These are phyloP conservation scores for Metarhizium rileyi DNA, from an alignment of 2,329 filamentous ascomycete genomes.

Conservation along the genomic window DNA sequence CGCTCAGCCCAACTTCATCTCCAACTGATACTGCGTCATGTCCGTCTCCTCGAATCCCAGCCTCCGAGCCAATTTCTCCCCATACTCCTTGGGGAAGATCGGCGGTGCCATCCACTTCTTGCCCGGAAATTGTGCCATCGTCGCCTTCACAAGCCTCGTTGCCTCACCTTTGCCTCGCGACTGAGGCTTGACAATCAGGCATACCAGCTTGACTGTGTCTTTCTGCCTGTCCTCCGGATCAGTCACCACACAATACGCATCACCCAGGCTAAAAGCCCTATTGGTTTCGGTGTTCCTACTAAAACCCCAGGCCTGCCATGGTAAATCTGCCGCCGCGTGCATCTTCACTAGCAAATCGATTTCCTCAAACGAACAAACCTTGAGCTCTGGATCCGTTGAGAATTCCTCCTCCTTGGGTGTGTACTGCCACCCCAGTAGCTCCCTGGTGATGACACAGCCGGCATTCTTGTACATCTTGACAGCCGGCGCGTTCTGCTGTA, in stretches of 20 bases:
- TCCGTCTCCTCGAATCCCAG: not conserved
- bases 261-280: conserved; percentile 9
- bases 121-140: conserved; percentile 11
- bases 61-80: not conserved
- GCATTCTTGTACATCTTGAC: conserved; percentile 10
- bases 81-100: conserved; percentile 6
- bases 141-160: conserved; percentile 9
- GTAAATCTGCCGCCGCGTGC: conserved; percentile 8
- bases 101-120: conserved; percentile 9
- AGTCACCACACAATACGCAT: conserved; percentile 12
- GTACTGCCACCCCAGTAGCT: conserved; percentile 10
- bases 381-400: conserved; percentile 1
- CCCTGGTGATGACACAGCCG: conserved; percentile 10
- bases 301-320: conserved; percentile 11
- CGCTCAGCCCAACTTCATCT: not conserved
- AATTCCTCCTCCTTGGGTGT: not conserved
- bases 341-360: conserved; percentile 7
- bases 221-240: conserved; percentile 10
- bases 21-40: not conserved
- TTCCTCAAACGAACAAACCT: conserved; percentile 8
- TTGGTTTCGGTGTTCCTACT: not conserved
- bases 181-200: conserved; percentile 12
- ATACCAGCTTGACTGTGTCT: conserved; percentile 7
- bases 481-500: conserved; percentile 10
- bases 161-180: conserved; percentile 10